These are phyloP conservation scores for Orbilia blumenaviensis DNA, from an alignment of 2,329 filamentous ascomycete genomes.

Conservation along the genomic window DNA sequence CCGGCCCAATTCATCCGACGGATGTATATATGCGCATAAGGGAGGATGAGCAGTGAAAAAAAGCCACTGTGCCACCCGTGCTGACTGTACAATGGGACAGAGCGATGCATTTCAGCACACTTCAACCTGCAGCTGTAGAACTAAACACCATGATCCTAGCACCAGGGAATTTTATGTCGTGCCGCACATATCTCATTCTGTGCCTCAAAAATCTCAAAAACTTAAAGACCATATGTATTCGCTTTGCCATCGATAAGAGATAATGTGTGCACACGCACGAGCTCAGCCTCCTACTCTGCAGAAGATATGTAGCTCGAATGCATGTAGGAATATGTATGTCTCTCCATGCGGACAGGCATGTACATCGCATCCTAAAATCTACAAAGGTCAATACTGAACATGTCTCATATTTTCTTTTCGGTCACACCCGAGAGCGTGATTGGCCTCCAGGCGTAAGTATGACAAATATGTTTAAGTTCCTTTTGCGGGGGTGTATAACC, in stretches of 20 bases:
- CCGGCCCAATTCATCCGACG: neutral
- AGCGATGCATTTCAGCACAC: too few relatives aligned
- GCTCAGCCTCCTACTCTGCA: neutral
- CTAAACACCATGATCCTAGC: too few relatives aligned
- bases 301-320: neutral
- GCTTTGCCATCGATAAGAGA: neutral
- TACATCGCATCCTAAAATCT: neutral
- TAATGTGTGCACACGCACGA: neutral
- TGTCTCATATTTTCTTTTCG: constrained; percentile 17
- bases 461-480: neutral
- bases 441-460: neutral
- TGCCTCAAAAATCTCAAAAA: too few relatives aligned
- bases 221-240: neutral
- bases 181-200: too few relatives aligned
- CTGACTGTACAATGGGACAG: neutral
- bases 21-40: too few relatives aligned
- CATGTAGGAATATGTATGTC: neutral
- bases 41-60: too few relatives aligned
- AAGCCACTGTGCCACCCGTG: neutral
- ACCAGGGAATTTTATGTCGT: too few relatives aligned
- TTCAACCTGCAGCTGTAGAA: too few relatives aligned
- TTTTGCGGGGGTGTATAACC: neutral
- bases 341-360: neutral
- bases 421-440: neutral
- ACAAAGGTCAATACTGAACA: neutral